These are phyloP conservation scores for Acanthamoeba sp. DNA, from an alignment of 208 protist species.

Conservation along the genomic window DNA sequence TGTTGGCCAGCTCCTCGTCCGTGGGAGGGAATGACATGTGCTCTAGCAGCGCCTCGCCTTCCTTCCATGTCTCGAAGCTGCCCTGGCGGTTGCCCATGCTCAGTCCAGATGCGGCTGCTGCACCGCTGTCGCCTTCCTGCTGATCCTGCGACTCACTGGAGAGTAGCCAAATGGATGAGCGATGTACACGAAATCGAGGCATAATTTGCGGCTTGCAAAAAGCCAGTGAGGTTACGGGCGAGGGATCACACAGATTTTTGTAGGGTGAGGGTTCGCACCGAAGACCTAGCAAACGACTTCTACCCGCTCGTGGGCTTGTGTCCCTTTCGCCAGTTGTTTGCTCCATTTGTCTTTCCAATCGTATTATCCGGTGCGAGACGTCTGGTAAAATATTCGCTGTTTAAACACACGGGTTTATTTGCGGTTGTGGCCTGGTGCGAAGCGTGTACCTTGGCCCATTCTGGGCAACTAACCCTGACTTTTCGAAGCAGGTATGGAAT, in stretches of 20 bases:
- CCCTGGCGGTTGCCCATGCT: neutral
- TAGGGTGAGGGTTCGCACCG: too few species aligned
- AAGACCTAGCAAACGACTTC: neutral
- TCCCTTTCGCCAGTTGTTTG: too few species aligned
- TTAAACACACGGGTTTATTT: too few species aligned
- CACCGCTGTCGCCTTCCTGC: neutral
- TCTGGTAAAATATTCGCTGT: neutral
- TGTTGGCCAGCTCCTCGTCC: slow-evolving; percentile 80
- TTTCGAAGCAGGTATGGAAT: too few species aligned
- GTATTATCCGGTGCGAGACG: too few species aligned
- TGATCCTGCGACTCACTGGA: neutral
- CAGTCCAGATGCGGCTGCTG: neutral
- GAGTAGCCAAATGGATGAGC: neutral
- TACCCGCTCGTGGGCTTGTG: neutral
- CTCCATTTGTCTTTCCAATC: neutral
- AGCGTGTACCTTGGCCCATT: too few species aligned
- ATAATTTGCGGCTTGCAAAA: neutral
- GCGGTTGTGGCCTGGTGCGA: too few species aligned
- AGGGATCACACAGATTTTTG: neutral
- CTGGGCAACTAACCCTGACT: too few species aligned
- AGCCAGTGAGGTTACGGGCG: too few species aligned
- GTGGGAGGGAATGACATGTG: slow-evolving; percentile 83
- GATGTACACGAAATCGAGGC: neutral
- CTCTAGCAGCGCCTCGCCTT: slow-evolving; percentile 58
- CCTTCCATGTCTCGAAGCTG: slow-evolving; percentile 22